phyloP scores from a whole-genome alignment of 495 filamentous ascomycete genomes.

The Neurospora sp. region DNA sequence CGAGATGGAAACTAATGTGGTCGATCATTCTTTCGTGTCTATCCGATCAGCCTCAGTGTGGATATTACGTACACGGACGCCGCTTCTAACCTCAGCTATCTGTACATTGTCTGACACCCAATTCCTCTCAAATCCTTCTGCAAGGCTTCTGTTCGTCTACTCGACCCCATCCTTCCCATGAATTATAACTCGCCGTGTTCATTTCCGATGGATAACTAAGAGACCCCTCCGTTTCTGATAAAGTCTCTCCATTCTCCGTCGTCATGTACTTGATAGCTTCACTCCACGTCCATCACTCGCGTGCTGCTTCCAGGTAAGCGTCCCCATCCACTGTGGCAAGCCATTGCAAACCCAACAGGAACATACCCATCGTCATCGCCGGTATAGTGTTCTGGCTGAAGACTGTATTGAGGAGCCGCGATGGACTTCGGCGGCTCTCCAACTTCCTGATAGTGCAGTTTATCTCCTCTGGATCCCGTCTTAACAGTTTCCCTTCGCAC shows the following conservation, averaged over 20 bases:
- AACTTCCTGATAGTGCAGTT: background rate
- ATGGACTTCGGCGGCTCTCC: background rate
- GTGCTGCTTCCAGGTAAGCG: no score
- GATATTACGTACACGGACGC: background rate
- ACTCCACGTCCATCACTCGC: background rate
- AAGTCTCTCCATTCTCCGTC: background rate
- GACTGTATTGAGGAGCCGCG: background rate
- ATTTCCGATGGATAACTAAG: background rate
- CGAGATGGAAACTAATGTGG: background rate
- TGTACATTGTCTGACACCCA: background rate
- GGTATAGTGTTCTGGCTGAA: background rate
- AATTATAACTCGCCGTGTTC: background rate
- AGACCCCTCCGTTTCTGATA: background rate
- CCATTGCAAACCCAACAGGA: no score
- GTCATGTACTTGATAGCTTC: background rate
- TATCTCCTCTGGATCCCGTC: background rate
- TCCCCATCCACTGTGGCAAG: no score
- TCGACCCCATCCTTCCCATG: background rate
- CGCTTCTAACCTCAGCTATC: background rate
- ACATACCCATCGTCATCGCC: no score
- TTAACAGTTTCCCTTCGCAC: conserved; percentile 7
- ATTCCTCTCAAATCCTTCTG: background rate
- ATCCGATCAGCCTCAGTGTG: background rate
- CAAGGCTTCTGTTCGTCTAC: background rate
- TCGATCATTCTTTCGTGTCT: background rate